A percentile compares a stretch with the other conserved stretches of the same genome.
phyloP scores from a whole-genome alignment of 805 yeast species.

The Kodamaea leandrae region DNA sequence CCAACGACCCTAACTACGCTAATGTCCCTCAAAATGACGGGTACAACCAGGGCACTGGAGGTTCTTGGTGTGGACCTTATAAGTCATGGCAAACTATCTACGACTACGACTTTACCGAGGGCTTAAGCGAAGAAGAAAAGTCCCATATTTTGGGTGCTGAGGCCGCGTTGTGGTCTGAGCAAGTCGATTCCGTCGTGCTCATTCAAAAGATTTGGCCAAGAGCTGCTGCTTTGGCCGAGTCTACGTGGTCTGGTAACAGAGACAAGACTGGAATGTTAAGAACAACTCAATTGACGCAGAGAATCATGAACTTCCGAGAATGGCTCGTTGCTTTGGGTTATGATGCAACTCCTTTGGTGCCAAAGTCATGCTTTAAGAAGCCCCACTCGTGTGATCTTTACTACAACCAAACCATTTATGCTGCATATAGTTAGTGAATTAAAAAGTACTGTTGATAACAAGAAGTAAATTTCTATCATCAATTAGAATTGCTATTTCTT shows the following conservation, averaged over 20 bases:
- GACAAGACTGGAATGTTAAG: slow-evolving; percentile 28
- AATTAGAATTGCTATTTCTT: too few relatives aligned
- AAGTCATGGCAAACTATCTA: slow-evolving; percentile 44
- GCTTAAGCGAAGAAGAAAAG: slow-evolving; percentile 28
- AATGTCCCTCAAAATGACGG: slow-evolving; percentile 20
- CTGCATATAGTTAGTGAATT: background rate
- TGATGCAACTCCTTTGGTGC: slow-evolving; percentile 34
- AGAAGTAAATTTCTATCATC: too few relatives aligned
- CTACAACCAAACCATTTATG: slow-evolving; percentile 9
- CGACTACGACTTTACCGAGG: slow-evolving; percentile 30
- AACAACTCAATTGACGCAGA: slow-evolving; percentile 27
- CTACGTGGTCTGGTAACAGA: slow-evolving; percentile 41
- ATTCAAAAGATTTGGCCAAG: slow-evolving; percentile 39
- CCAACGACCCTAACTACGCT: slow-evolving; percentile 34
- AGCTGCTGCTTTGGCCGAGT: slow-evolving; percentile 41
- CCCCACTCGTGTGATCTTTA: slow-evolving; percentile 39
- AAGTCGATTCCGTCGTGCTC: slow-evolving; percentile 30
- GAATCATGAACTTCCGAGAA: slow-evolving; percentile 40
- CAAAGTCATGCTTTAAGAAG: slow-evolving; percentile 32
- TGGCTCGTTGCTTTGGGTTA: slow-evolving; percentile 35
- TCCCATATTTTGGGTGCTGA: slow-evolving; percentile 38
- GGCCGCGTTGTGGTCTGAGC: slow-evolving; percentile 41
- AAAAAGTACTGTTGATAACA: too few relatives aligned
- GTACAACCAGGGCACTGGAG: slow-evolving; percentile 32
- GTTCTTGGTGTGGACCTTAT: slow-evolving; percentile 44